Conservation (phyloP, 805 yeast genomes). For the Maudiozyma turicensis region DNA sequence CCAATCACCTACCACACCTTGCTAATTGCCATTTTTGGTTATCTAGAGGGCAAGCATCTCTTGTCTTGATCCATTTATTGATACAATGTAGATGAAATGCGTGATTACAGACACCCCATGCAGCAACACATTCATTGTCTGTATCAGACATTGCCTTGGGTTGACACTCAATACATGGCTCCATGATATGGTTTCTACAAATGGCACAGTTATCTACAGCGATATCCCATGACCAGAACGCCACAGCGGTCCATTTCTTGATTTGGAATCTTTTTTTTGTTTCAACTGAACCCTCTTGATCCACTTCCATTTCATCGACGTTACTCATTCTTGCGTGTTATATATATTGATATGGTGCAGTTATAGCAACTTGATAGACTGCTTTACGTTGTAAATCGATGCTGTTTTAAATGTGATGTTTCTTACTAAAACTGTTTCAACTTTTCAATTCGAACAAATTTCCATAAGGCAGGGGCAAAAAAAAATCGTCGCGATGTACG, state of each 20-base stretch:
- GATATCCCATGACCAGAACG: constrained; percentile 99
- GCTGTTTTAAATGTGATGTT: too few species aligned
- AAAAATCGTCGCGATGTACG: too few species aligned
- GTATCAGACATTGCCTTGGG: constrained; percentile 57
- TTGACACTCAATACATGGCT: constrained; percentile 94
- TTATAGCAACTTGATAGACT: too few species aligned
- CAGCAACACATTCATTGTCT: constrained; percentile 78
- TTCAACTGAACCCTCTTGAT: constrained; percentile 8
- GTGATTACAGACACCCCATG: constrained; percentile 96
- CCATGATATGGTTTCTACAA: constrained; percentile 97
- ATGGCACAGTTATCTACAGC: constrained; percentile 95
- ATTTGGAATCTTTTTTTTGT: constrained; percentile 75
- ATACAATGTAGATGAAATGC: constrained; percentile 98
- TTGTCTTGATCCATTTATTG: constrained; percentile 85
- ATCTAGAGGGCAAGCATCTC: constrained; percentile 95
- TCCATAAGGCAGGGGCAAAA: too few species aligned
- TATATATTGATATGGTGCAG: too few species aligned
- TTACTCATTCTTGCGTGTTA: constrained; percentile 1
- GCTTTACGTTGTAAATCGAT: too few species aligned
- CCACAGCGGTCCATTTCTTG: constrained; percentile 97
- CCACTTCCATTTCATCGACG: constrained; percentile 20
- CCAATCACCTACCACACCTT: constrained; percentile 55
- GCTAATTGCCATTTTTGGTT: constrained; percentile 78
- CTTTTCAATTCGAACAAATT: too few species aligned
- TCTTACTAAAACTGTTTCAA: too few species aligned